A percentile compares a stretch with the other conserved stretches of the same genome.
phyloP scores from a whole-genome alignment of 1,139 yeast genomes.

The Lodderomyces beijingensis region DNA sequence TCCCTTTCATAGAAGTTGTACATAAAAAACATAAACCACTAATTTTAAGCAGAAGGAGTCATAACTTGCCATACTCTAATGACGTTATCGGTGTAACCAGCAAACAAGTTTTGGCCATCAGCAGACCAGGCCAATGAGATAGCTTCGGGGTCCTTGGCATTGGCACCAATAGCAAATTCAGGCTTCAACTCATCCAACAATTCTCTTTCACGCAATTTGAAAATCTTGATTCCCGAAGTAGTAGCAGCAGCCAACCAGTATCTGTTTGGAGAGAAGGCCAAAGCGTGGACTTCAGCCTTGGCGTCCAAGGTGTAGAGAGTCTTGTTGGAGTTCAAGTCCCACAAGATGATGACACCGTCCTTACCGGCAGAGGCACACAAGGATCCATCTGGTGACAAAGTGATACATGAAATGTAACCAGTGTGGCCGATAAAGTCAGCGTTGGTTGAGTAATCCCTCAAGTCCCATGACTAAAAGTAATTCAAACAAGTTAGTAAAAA shows the following conservation, averaged over 20 bases:
- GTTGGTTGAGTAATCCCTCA: slow-evolving; percentile 76
- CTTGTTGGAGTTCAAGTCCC: slow-evolving; percentile 91
- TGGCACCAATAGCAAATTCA: slow-evolving; percentile 86
- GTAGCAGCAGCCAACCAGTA: slow-evolving; percentile 99
- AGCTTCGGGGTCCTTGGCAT: slow-evolving; percentile 98
- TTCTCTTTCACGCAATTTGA: slow-evolving; percentile 94
- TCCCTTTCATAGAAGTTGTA: too few relatives aligned
- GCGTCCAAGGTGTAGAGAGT: slow-evolving; percentile 94
- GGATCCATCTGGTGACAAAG: slow-evolving; percentile 99
- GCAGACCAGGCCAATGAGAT: slow-evolving; percentile 99
- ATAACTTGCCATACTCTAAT: slow-evolving; percentile 99
- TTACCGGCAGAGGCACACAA: slow-evolving; percentile 99
- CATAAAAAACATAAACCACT: too few relatives aligned
- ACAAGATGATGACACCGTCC: slow-evolving; percentile 97
- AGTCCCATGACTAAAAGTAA: slow-evolving; percentile 80
- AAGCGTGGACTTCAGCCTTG: slow-evolving; percentile 95
- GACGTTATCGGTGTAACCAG: slow-evolving; percentile 99
- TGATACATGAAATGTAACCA: slow-evolving; percentile 96
- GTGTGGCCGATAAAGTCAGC: slow-evolving; percentile 99
- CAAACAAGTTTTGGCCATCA: slow-evolving; percentile 99
- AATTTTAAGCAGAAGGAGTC: slow-evolving; percentile 67
- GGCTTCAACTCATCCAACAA: slow-evolving; percentile 98
- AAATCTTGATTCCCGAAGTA: slow-evolving; percentile 95
- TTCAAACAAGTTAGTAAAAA: slow-evolving; percentile 10
- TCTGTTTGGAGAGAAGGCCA: slow-evolving; percentile 99